phyloP scores from a whole-genome alignment of 306 rosid species.

The Malus sieversii region DNA sequence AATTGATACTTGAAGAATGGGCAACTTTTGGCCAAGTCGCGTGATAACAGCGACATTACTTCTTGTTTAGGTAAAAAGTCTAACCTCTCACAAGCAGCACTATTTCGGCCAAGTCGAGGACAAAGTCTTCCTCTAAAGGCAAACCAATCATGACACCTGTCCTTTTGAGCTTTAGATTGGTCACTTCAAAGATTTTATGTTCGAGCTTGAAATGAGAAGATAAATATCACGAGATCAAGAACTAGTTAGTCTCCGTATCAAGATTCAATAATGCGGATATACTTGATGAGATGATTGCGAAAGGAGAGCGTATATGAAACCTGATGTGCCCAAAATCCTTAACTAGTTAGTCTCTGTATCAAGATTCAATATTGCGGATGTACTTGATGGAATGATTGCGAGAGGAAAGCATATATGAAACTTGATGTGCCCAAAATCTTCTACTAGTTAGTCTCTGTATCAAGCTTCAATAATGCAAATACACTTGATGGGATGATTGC shows the following conservation, averaged over 20 bases:
- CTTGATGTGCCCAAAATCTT: neutral
- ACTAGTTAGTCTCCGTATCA: neutral
- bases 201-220: too few relatives aligned
- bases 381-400: neutral
- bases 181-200: too few relatives aligned
- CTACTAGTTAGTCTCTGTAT: neutral
- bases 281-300: neutral
- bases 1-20: constrained; percentile 9
- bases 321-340: too few relatives aligned
- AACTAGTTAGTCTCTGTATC: neutral
- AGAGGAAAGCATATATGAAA: neutral
- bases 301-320: neutral
- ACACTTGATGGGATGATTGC: neutral
- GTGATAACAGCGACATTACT: constrained; percentile 61
- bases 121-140: constrained; percentile 4
- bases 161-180: neutral
- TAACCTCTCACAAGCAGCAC: constrained; percentile 18
- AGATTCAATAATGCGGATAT: neutral
- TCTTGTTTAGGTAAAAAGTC: constrained; percentile 53
- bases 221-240: neutral
- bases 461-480: neutral
- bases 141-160: neutral
- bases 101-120: neutral
- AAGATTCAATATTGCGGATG: neutral
- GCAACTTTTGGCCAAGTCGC: constrained; percentile 43